phyloP scores from a whole-genome alignment of 148 eudicot species.

The Rhododendron simsii region DNA sequence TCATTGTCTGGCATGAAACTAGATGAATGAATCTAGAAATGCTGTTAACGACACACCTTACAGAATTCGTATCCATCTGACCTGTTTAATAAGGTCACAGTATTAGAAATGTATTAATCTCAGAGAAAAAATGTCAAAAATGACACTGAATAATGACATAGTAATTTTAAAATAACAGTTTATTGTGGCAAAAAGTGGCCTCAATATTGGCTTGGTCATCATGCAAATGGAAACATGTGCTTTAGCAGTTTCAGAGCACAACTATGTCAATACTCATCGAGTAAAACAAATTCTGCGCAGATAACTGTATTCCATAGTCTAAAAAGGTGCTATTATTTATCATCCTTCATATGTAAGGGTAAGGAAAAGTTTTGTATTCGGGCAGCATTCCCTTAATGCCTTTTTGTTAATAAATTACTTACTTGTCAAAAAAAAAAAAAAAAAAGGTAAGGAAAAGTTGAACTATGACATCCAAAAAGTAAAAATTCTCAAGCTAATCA shows the following conservation, averaged over 20 bases:
- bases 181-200: not conserved
- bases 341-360: not conserved
- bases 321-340: not conserved
- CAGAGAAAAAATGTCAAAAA: not conserved
- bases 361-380: not conserved
- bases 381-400: too few relatives aligned
- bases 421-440: too few relatives aligned
- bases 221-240: not conserved
- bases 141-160: not conserved
- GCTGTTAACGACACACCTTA: constrained; percentile 74
- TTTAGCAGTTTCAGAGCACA: not conserved
- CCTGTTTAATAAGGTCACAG: constrained; percentile 29
- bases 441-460: not conserved
- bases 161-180: not conserved
- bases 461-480: not conserved
- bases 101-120: not conserved
- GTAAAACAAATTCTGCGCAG: not conserved
- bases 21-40: constrained; percentile 83
- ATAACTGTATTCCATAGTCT: not conserved
- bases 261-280: not conserved
- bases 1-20: constrained; percentile 60
- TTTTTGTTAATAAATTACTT: too few relatives aligned
- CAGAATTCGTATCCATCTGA: constrained; percentile 64
- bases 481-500: not conserved
- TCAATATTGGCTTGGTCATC: not conserved